These are phyloP conservation scores for Leccinum pachyderme DNA, from an alignment of 1,284 basidiomycete species.

Conservation along the genomic window DNA sequence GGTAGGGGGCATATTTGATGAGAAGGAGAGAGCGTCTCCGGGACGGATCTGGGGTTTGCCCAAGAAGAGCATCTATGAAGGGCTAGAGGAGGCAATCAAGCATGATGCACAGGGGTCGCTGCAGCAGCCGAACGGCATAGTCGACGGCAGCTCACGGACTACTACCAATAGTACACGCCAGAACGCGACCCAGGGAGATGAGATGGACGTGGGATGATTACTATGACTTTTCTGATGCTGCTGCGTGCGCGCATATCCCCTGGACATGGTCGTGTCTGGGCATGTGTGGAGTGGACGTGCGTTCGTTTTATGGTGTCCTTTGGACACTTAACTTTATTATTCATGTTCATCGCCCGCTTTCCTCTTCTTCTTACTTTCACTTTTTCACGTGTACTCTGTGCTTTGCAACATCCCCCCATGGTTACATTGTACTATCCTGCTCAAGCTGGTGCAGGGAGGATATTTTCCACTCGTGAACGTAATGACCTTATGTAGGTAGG, in stretches of 20 bases:
- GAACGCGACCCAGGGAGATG: slow-evolving; percentile 43
- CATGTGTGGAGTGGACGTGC: neutral
- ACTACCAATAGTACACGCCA: slow-evolving; percentile 38
- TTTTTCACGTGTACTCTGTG: neutral
- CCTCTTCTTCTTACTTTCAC: neutral
- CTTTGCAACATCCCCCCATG: neutral
- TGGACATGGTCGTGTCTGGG: neutral
- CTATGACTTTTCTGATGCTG: neutral
- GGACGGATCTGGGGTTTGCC: slow-evolving; percentile 77
- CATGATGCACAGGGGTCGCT: slow-evolving; percentile 15
- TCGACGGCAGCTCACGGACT: slow-evolving; percentile 33
- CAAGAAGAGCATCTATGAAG: slow-evolving; percentile 68
- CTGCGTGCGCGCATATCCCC: neutral
- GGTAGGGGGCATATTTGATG: slow-evolving; percentile 65
- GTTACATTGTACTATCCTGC: slow-evolving; percentile 23
- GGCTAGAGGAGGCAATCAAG: slow-evolving; percentile 61
- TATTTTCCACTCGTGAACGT: slow-evolving; percentile 8
- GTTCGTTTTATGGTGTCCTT: slow-evolving; percentile 10
- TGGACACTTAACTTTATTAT: slow-evolving; percentile 34
- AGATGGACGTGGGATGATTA: slow-evolving; percentile 55
- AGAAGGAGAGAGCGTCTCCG: slow-evolving; percentile 60
- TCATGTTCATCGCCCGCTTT: slow-evolving; percentile 18
- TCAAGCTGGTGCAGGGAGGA: slow-evolving; percentile 14
- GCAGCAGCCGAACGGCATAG: slow-evolving; percentile 11
- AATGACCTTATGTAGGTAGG: slow-evolving; percentile 4